Conservation (phyloP, 768 basidiomycete genomes). For the Suillus subaureus region DNA sequence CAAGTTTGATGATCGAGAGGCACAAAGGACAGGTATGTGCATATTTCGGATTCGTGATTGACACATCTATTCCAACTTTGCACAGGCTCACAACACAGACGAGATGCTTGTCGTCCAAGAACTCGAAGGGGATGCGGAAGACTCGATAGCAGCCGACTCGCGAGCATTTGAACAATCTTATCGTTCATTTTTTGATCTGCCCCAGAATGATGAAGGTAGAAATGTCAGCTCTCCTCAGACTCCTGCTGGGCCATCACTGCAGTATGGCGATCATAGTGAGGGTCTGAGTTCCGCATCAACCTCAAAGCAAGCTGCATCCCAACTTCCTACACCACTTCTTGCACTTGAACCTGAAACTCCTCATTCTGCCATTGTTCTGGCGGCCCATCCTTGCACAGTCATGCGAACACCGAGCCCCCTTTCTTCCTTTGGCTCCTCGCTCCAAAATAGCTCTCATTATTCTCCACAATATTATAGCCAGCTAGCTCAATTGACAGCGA, state of each 20-base stretch:
- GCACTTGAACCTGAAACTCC: background rate
- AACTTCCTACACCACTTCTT: background rate
- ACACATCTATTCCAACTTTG: background rate
- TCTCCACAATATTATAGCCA: constrained; percentile 8
- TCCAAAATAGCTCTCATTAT: background rate
- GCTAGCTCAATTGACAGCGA: constrained; percentile 25
- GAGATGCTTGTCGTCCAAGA: constrained; percentile 4
- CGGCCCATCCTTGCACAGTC: background rate
- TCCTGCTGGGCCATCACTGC: background rate
- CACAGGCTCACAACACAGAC: constrained; percentile 1
- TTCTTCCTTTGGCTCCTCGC: background rate
- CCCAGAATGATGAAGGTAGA: background rate
- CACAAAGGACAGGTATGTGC: constrained; percentile 10
- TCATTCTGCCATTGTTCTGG: background rate
- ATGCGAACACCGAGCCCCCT: constrained; percentile 1
- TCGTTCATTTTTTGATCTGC: background rate
- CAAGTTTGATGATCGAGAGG: constrained; percentile 13
- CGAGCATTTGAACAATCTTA: background rate
- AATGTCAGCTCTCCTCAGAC: background rate
- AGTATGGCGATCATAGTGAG: background rate
- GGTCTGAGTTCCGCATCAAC: background rate
- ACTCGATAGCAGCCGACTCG: background rate
- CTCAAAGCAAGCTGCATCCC: background rate
- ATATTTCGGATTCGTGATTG: background rate
- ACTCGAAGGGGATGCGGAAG: background rate